A percentile compares a stretch with the other conserved stretches of the same genome.
Evolutionary conservation across 2,329 filamentous ascomycete species (phyloP).

Genomic region (Lachnellula suecica): DNA sequence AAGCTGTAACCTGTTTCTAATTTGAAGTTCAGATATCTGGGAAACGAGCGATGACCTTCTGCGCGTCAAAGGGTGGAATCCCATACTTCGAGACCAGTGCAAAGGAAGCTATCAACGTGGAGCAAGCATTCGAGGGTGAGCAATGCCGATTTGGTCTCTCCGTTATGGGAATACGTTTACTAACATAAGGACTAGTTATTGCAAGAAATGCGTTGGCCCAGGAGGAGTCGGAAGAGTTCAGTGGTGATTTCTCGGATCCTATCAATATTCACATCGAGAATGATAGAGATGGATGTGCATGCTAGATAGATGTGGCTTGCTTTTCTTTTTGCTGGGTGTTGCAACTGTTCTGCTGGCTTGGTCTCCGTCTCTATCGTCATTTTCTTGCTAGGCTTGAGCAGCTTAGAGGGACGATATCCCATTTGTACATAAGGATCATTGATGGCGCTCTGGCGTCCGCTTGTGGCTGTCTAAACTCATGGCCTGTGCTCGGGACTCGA

Average conservation of each 20-base stretch:
- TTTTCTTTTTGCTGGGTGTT: conserved; percentile 5
- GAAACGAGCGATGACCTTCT: conserved; percentile 96
- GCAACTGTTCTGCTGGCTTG: background rate
- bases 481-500: background rate
- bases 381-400: background rate
- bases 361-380: background rate
- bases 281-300: conserved; percentile 89
- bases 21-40: conserved; percentile 68
- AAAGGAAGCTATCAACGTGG: conserved; percentile 97
- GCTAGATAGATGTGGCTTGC: conserved; percentile 52
- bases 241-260: conserved; percentile 93
- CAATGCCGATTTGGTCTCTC: background rate
- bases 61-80: conserved; percentile 94
- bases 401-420: conserved; percentile 3
- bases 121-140: conserved; percentile 72
- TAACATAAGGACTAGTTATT: conserved; percentile 64
- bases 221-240: conserved; percentile 97
- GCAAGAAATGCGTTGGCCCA: conserved; percentile 92
- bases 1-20: conserved; percentile 20
- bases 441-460: conserved; percentile 31
- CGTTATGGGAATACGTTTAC: background rate
- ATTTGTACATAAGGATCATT: conserved; percentile 32
- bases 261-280: conserved; percentile 98
- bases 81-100: conserved; percentile 99
- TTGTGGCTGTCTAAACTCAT: conserved; percentile 26